A percentile compares a stretch with the other conserved stretches of the same genome.
These are phyloP conservation scores for Dothideomycetes sp. DNA, from an alignment of 2,329 filamentous ascomycete genomes.

Conservation along the genomic window DNA sequence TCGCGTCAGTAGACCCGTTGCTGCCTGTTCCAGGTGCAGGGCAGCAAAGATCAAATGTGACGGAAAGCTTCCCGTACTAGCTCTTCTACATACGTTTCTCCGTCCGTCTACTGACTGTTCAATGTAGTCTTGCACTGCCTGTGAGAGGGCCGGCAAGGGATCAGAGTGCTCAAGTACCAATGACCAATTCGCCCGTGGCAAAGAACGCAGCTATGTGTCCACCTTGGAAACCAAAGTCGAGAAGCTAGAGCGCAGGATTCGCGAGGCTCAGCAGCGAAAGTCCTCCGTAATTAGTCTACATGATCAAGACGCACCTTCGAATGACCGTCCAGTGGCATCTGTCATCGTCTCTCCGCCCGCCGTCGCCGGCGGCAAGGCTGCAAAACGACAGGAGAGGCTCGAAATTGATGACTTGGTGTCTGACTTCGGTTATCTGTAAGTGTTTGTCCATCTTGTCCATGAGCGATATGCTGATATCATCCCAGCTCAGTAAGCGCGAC, in stretches of 20 bases:
- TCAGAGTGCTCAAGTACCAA: slow-evolving; percentile 87
- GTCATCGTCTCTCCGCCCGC: neutral
- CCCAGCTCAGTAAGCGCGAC: slow-evolving; percentile 83
- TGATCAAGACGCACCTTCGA: slow-evolving; percentile 28
- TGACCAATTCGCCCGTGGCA: slow-evolving; percentile 89
- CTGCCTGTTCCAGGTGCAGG: slow-evolving; percentile 72
- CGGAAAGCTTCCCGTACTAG: slow-evolving; percentile 63
- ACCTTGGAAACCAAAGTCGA: slow-evolving; percentile 88
- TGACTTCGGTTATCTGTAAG: slow-evolving; percentile 83
- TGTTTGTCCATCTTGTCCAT: slow-evolving; percentile 8
- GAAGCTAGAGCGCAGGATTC: slow-evolving; percentile 68
- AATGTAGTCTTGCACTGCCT: slow-evolving; percentile 67
- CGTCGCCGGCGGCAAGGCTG: slow-evolving; percentile 22
- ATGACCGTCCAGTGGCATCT: neutral
- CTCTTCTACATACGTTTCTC: too few species aligned
- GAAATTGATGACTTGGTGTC: slow-evolving; percentile 88
- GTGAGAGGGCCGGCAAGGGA: slow-evolving; percentile 79
- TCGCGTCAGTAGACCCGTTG: slow-evolving; percentile 66
- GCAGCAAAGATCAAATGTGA: slow-evolving; percentile 97
- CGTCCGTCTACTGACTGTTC: neutral
- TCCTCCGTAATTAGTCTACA: slow-evolving; percentile 60
- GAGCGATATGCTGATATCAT: slow-evolving; percentile 7
- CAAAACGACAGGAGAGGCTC: slow-evolving; percentile 56
- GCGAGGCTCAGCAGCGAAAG: slow-evolving; percentile 53
- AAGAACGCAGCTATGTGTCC: slow-evolving; percentile 92